These are phyloP conservation scores for Hexamita inflata DNA, from an alignment of 208 protist genomes.

Conservation along the genomic window DNA sequence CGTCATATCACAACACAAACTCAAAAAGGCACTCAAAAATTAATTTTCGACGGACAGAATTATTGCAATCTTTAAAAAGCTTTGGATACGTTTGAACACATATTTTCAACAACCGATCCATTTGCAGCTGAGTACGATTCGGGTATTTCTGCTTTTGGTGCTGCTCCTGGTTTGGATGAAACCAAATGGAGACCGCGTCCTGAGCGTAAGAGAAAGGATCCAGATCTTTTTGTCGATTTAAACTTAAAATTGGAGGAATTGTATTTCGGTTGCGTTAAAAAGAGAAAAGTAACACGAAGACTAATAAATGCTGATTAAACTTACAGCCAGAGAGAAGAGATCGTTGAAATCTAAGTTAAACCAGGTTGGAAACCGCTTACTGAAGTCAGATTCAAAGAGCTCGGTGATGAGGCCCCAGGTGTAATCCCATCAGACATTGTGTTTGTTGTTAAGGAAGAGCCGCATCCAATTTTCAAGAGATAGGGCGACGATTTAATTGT, in stretches of 20 bases:
- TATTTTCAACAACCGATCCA: background rate
- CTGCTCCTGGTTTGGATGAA: constrained; percentile 1
- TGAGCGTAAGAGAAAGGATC: background rate
- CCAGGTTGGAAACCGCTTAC: constrained; percentile 32
- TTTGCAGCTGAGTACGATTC: constrained; percentile 6
- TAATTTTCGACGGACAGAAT: background rate
- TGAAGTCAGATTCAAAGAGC: constrained; percentile 35
- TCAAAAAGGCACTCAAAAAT: background rate
- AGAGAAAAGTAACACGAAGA: constrained; percentile 27
- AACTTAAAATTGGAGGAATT: constrained; percentile 32
- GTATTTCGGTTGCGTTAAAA: constrained; percentile 33
- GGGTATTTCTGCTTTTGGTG: constrained; percentile 11
- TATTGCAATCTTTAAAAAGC: background rate
- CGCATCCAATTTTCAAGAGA: constrained; percentile 29
- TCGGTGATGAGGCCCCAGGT: constrained; percentile 30
- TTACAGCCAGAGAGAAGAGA: constrained; percentile 12
- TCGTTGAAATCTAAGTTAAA: constrained; percentile 35
- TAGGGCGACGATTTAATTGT: constrained; percentile 34
- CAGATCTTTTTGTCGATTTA: constrained; percentile 22
- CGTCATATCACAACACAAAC: background rate
- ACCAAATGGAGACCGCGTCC: constrained; percentile 9
- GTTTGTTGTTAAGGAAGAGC: constrained; percentile 36
- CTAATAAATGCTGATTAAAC: constrained; percentile 13
- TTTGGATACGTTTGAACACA: constrained; percentile 1
- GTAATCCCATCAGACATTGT: constrained; percentile 32